Base-by-base conservation (phyloP, 352 stramenopile species). In the Phytophthora meadii region DNA sequence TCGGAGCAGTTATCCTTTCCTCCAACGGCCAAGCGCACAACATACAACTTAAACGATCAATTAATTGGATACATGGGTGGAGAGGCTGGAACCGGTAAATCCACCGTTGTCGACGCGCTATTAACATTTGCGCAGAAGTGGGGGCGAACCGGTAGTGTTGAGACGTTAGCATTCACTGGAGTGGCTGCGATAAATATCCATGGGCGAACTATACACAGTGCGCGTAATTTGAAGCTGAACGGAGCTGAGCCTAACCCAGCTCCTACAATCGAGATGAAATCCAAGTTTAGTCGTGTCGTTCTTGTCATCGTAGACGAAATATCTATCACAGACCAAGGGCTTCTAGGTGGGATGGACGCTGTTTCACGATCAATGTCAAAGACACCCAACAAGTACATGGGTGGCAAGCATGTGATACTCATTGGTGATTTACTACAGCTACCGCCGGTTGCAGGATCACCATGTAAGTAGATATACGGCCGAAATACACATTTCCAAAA, bases 221-320 rank as follows among this genome's bases (percentile, higher is more conserved):
- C 46, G 2, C 28, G 46, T 4, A 39, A 53, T 6, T 17, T 75
- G 0, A 44, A 48, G 12, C 9, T 71, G 0, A 50, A 44, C 7
- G 30, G 28, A n/a, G 27, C 39, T 3, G 36, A 65, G 5, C 30
- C 60, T 4, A 61, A 56, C 3, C 11, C 39, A 10, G 8, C 40
- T 5, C 70, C 64, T 14, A 64, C 52, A 0, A 19, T 10, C 0
- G 55, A 66, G 0, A 79, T 79, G 59, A 68, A 58, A 22, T 1
- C 15, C 2, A 17, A 4, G 0, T 77, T 73, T 42, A 30, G n/a
- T 10, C 22, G 6, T 17, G 72, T 77, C 0, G 17, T 56, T 0
- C 32, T 81, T 0, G 60, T 74, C 0, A 68, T 77, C 17, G 39
- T 68, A 5, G 68, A 72, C 17, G 50, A 81, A 19, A 69, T 75